Conservation (phyloP, 495 filamentous ascomycete genomes). For the Aspergillus steynii region DNA sequence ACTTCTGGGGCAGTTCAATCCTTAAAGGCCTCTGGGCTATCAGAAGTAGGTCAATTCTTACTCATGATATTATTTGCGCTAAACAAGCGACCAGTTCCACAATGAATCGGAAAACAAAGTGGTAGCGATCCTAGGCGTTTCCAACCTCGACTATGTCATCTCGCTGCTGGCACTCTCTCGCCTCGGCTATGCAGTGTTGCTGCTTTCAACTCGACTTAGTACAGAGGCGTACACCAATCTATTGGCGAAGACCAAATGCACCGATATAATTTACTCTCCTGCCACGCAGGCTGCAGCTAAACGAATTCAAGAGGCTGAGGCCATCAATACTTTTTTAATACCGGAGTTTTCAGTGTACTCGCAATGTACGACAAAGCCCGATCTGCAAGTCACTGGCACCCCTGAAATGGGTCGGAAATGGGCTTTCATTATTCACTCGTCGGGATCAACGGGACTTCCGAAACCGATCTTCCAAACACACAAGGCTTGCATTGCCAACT, state of each 20-base stretch:
- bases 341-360: conserved; percentile 14
- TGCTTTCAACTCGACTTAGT: conserved; percentile 57
- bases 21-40: conserved; percentile 6
- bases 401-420: conserved; percentile 29
- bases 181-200: conserved; percentile 55
- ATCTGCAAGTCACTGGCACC: conserved; percentile 22
- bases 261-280: conserved; percentile 30
- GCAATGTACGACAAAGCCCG: background rate
- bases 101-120: conserved; percentile 22
- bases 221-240: conserved; percentile 50
- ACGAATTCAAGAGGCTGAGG: conserved; percentile 18
- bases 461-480: conserved; percentile 49
- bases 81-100: conserved; percentile 2
- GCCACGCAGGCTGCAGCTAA: conserved; percentile 20
- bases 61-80: background rate
- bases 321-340: conserved; percentile 7
- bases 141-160: conserved; percentile 55
- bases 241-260: conserved; percentile 45
- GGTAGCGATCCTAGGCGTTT: conserved; percentile 51
- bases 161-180: conserved; percentile 56
- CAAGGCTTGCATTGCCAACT: conserved; percentile 40
- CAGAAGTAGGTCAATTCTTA: conserved; percentile 2
- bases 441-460: conserved; percentile 58
- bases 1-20: conserved; percentile 11
- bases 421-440: conserved; percentile 54